phyloP scores from a whole-genome alignment of 768 basidiomycete species.

The Suillus weaverae region DNA sequence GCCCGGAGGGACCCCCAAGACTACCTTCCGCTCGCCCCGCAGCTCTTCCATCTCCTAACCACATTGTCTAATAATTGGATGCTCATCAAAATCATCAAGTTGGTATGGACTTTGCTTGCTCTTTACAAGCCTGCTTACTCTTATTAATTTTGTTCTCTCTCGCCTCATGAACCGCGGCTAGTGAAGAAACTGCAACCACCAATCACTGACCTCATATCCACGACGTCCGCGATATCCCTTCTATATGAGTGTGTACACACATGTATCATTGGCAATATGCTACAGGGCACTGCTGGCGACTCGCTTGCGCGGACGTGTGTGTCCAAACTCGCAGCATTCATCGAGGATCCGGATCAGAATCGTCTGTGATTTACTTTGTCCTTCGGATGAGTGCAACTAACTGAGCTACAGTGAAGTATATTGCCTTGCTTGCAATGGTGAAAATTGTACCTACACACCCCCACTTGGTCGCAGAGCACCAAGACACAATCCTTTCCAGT shows the following conservation, averaged over 20 bases:
- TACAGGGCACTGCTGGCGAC: constrained; percentile 75
- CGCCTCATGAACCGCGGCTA: constrained; percentile 88
- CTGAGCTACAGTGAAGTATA: constrained; percentile 83
- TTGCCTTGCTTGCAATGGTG: constrained; percentile 90
- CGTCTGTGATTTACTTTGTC: constrained; percentile 50
- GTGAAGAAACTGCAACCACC: constrained; percentile 94
- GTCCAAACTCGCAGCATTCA: constrained; percentile 88
- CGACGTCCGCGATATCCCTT: constrained; percentile 92
- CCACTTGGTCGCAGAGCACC: constrained; percentile 86
- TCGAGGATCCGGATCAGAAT: constrained; percentile 94
- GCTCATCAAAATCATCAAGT: constrained; percentile 97
- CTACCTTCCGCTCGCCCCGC: constrained; percentile 86
- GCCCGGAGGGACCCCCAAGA: constrained; percentile 76
- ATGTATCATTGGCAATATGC: constrained; percentile 96
- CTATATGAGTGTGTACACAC: constrained; percentile 98
- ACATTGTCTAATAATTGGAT: constrained; percentile 99
- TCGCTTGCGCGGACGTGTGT: constrained; percentile 85
- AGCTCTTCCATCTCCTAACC: constrained; percentile 89
- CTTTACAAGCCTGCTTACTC: constrained; percentile 3
- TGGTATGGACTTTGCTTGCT: constrained; percentile 50
- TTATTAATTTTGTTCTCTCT: constrained; percentile 84
- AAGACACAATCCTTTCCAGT: constrained; percentile 86
- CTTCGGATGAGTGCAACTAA: not conserved
- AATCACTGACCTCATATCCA: constrained; percentile 93
- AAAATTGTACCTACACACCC: constrained; percentile 95